Base-by-base conservation (phyloP, 371 early-diverging fungal species). In the Rhizopus arrhizus region DNA sequence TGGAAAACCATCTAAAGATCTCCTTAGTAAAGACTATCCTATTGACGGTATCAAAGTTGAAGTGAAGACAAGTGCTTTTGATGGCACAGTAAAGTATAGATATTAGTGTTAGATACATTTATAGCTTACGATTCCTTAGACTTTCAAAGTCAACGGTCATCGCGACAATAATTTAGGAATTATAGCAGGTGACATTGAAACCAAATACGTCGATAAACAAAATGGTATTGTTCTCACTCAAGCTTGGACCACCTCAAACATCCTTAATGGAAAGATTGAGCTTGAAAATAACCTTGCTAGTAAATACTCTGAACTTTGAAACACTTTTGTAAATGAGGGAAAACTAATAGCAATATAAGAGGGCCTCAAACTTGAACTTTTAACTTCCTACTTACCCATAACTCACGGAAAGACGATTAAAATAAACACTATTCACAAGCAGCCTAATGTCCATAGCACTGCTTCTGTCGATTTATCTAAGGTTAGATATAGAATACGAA, bases 21-120 rank as follows among this genome's bases (percentile, higher is more conserved):
- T 98, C 70, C 85, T 97, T 70, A 82, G 85, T 83, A 96, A 97
- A 86, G 98, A 98, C 84, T 97, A 84, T 82, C 96, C 97, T 66
- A 85, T 92, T 65, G 96, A 95, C 63, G 82, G 88, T 61, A 88
- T 91, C 70, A 96, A 95, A 88, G 91, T 97, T 68, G 99, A 98
- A 79, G 91, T 94, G 76, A 95, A 96, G 90, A 93, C 95, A 74
- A 87, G 87, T 69, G 90, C 97, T 60, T 78, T 91, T 71, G 94
- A 93, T 82, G 96, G 96, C 75, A 92, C 96, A 58, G 94, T 94
- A 91, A 69, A 91, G 85, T 22, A 22, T 36, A 29, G 28, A 7
- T 2, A 32, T 22, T 22, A 22, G 22, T 2, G 22, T 22, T 22
- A 22, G 22, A 22, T 22, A 22, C 0, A 22, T 22, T 22, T 22